These are phyloP conservation scores for Glycine latifolia DNA, from an alignment of 306 rosid species.

Conservation along the genomic window DNA sequence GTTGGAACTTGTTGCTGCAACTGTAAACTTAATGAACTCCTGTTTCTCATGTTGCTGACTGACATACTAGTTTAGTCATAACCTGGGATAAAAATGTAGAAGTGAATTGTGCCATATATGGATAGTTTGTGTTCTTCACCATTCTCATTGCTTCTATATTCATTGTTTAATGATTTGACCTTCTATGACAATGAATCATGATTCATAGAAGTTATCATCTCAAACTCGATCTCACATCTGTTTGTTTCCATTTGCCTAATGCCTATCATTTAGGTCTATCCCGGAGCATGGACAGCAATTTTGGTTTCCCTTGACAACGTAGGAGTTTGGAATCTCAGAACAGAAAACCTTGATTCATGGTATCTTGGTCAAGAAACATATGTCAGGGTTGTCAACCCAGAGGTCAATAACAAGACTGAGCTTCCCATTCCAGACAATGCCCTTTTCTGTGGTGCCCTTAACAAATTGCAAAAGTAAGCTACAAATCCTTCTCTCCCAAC, in stretches of 20 bases:
- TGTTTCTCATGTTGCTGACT: not conserved
- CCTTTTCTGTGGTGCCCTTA: constrained; percentile 82
- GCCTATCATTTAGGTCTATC: constrained; percentile 68
- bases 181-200: constrained; percentile 21
- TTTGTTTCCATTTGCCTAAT: constrained; percentile 25
- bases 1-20: constrained; percentile 33
- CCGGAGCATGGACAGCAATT: constrained; percentile 96
- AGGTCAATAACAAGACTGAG: constrained; percentile 92
- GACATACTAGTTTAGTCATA: no score
- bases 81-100: no score
- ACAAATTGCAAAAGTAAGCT: constrained; percentile 76
- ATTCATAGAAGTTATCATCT: constrained; percentile 8
- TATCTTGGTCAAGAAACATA: constrained; percentile 99
- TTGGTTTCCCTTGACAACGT: constrained; percentile 93
- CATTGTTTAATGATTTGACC: not conserved
- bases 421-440: constrained; percentile 84
- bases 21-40: not conserved
- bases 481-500: constrained; percentile 15
- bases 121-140: not conserved
- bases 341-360: constrained; percentile 96
- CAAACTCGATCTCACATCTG: not conserved
- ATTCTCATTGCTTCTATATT: not conserved
- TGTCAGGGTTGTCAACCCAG: constrained; percentile 80
- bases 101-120: not conserved
- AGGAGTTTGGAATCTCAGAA: constrained; percentile 89